A percentile compares a stretch with the other conserved stretches of the same genome.
These are phyloP conservation scores for Neurospora discreta DNA, from an alignment of 495 filamentous ascomycete species.

Conservation along the genomic window DNA sequence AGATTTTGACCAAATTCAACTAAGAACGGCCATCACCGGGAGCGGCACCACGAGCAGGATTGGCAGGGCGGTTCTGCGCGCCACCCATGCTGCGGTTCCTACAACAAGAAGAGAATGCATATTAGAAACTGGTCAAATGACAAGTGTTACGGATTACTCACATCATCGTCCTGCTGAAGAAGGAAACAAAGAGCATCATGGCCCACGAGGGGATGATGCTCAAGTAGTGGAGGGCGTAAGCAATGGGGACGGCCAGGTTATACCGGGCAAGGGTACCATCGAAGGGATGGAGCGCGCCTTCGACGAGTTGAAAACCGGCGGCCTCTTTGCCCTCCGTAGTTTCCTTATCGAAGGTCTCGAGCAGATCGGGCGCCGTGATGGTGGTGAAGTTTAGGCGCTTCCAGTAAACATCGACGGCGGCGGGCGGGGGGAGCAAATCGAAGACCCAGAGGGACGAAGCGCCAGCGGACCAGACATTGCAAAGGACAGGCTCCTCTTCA, in stretches of 20 bases:
- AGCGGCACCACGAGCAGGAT: slow-evolving; percentile 14
- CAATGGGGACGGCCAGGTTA: slow-evolving; percentile 52
- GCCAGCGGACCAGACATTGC: slow-evolving; percentile 67
- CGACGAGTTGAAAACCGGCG: slow-evolving; percentile 37
- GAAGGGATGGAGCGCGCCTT: slow-evolving; percentile 71
- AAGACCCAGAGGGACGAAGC: slow-evolving; percentile 64
- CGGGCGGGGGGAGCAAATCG: slow-evolving; percentile 41
- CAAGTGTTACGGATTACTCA: slow-evolving; percentile 37
- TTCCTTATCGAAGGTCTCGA: slow-evolving; percentile 52
- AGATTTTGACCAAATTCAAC: not conserved
- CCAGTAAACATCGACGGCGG: slow-evolving; percentile 51
- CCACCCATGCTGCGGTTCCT: slow-evolving; percentile 23
- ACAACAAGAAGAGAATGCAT: slow-evolving; percentile 9
- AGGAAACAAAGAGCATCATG: slow-evolving; percentile 70
- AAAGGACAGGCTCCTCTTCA: slow-evolving; percentile 67
- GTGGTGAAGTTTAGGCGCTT: slow-evolving; percentile 55
- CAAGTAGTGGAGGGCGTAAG: slow-evolving; percentile 64
- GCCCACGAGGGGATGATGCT: slow-evolving; percentile 45
- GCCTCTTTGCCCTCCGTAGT: slow-evolving; percentile 36
- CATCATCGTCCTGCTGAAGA: slow-evolving; percentile 78
- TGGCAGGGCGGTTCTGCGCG: slow-evolving; percentile 3
- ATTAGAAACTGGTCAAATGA: slow-evolving; percentile 8
- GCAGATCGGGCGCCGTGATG: slow-evolving; percentile 49
- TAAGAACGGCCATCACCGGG: slow-evolving; percentile 15
- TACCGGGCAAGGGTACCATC: slow-evolving; percentile 59